phyloP scores from a whole-genome alignment of 83 land plant species.

The Diphasiastrum complanatum region DNA sequence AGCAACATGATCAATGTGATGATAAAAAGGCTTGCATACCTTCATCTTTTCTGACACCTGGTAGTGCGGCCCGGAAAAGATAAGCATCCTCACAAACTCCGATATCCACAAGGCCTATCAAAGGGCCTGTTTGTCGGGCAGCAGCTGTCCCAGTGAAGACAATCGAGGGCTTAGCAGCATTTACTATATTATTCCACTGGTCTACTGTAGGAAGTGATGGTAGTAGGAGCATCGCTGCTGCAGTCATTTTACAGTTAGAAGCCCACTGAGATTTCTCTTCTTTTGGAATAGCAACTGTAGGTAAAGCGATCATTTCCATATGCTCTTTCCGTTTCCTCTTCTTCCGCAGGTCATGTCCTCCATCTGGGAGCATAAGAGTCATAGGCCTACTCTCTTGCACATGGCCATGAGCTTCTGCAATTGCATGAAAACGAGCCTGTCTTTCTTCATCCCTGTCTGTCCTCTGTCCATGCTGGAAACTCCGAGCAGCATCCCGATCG shows the following conservation, averaged over 20 bases:
- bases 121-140: constrained; percentile 45
- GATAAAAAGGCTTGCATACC: too few relatives aligned
- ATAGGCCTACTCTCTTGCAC: constrained; percentile 10
- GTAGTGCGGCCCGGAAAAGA: constrained; percentile 66
- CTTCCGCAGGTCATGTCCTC: constrained; percentile 22
- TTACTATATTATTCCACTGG: constrained; percentile 46
- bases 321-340: constrained; percentile 27
- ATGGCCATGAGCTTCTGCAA: constrained; percentile 29
- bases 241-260: constrained; percentile 16
- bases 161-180: constrained; percentile 43
- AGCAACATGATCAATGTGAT: too few relatives aligned
- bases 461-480: constrained; percentile 33
- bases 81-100: constrained; percentile 62
- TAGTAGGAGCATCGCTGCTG: constrained; percentile 51
- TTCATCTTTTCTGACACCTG: constrained; percentile 68
- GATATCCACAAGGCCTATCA: constrained; percentile 61
- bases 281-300: constrained; percentile 7
- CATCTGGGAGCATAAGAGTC: constrained; percentile 17
- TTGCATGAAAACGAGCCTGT: constrained; percentile 30
- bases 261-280: constrained; percentile 23
- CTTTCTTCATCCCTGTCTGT: constrained; percentile 41
- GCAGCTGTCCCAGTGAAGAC: constrained; percentile 63
- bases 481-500: constrained; percentile 39
- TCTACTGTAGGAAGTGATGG: constrained; percentile 44
- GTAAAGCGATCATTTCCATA: constrained; percentile 16